Base-by-base conservation (phyloP, 2,329 filamentous ascomycete species). In the Exophiala sp. region DNA sequence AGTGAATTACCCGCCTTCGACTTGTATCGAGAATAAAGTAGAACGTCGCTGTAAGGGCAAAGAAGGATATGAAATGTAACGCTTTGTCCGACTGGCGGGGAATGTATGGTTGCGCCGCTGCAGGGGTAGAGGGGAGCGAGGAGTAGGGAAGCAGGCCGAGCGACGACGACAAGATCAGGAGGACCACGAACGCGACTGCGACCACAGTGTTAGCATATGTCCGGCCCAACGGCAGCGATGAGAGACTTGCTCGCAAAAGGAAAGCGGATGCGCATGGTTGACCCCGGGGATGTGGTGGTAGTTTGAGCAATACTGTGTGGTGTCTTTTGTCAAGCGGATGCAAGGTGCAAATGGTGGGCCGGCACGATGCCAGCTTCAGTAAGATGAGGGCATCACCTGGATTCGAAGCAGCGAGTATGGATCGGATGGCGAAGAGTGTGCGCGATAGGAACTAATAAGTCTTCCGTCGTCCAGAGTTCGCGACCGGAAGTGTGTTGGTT, bases 1-100 rank as follows among this genome's bases (percentile, higher is more conserved):
- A 72, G 68, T 98, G 85, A 42, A 95, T 74, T 16, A 82, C 85
- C 60, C 91, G 86, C 44, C 91, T 83, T 56, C 93, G 86, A 56
- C 83, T 85, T 45, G 89, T 94, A 67, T 98, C 93, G 62, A 96
- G 72, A 65, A 96, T 86, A 89, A 93, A 98, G 80, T 98, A 98
- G 77, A 97, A 97, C 60, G 79, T 65, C 37, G 77, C 61, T 13
- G 91, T 95, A 46, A 98, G 78, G 59, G 88, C 66, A 76, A 97
- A 95, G 74, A 98, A 97, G 62, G 86, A 90, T 51, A 89, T 55
- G 61, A 86, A 77, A 70, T 97, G 93, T 22, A 97, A 78, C 63
- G 86, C 73, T 70, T 98, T 97, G 77, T 96, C 90, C 73, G 94
- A 89, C 66, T 91, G 78, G 63, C 73, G 70, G 14, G 79, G 73